phyloP scores from a whole-genome alignment of 345 rosid genomes.

The Rhodomyrtus tomentosa region DNA sequence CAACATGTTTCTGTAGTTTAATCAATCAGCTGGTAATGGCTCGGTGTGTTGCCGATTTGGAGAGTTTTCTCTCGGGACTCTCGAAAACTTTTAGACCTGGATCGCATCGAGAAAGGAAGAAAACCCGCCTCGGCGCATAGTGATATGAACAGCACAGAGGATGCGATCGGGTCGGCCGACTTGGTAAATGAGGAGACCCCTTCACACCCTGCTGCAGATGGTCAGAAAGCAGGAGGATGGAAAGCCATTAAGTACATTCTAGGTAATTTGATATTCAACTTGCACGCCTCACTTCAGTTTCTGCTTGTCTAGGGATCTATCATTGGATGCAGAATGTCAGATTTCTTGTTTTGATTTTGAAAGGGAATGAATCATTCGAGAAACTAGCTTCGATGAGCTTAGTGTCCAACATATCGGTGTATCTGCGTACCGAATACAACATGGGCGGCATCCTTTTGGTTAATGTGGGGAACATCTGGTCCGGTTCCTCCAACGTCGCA shows the following conservation, averaged over 20 bases:
- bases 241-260: slow-evolving; percentile 18
- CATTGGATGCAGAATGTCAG: neutral
- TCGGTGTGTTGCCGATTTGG: neutral
- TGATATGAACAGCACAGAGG: neutral
- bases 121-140: neutral
- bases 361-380: slow-evolving; percentile 68
- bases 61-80: neutral
- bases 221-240: slow-evolving; percentile 25
- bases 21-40: neutral
- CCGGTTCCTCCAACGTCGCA: slow-evolving; percentile 46
- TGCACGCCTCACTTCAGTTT: neutral
- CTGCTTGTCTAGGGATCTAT: neutral
- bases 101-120: too few species aligned
- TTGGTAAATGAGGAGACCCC: neutral
- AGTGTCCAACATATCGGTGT: slow-evolving; percentile 40
- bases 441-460: slow-evolving; percentile 45
- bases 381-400: slow-evolving; percentile 67
- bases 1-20: neutral
- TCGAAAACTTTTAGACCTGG: neutral
- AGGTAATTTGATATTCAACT: neutral
- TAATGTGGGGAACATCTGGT: slow-evolving; percentile 43
- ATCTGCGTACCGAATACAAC: slow-evolving; percentile 38
- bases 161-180: neutral
- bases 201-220: neutral
- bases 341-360: neutral